Conservation (phyloP, 2,329 filamentous ascomycete genomes). For the Plenodomus biglobosus region DNA sequence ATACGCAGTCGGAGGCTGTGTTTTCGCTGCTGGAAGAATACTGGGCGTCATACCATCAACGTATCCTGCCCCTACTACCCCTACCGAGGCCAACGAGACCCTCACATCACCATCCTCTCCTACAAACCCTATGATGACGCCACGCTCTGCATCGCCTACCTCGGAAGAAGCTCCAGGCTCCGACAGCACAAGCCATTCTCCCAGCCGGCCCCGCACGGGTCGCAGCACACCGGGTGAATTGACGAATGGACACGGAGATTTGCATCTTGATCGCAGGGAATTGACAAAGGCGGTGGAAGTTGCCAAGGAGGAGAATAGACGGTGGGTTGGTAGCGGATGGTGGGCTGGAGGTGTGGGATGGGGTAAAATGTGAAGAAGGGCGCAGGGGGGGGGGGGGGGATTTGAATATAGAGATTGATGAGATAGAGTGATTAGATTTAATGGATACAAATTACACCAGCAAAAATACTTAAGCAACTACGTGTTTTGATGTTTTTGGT, state of each 20-base stretch:
- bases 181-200: conserved; percentile 7
- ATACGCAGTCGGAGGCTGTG: conserved; percentile 61
- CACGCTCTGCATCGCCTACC: conserved; percentile 3
- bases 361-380: background rate
- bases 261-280: conserved; percentile 43
- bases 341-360: conserved; percentile 39
- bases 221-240: conserved; percentile 23
- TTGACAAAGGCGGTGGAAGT: conserved; percentile 33
- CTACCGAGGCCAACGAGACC: conserved; percentile 20
- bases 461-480: too few relatives aligned
- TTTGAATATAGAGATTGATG: too few relatives aligned
- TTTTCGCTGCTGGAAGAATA: conserved; percentile 58
- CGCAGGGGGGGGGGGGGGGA: too few relatives aligned
- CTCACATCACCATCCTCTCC: conserved; percentile 28
- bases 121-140: too few relatives aligned
- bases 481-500: too few relatives aligned
- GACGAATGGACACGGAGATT: conserved; percentile 43
- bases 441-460: too few relatives aligned
- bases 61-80: conserved; percentile 14
- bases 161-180: conserved; percentile 1
- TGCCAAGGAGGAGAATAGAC: conserved; percentile 31
- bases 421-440: too few relatives aligned
- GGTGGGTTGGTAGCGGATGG: conserved; percentile 41
- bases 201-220: conserved; percentile 6
- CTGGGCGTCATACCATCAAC: conserved; percentile 26